Evolutionary conservation across 176 grass and related monocot genomes (phyloP).

Genomic region (Ananas comosus): DNA sequence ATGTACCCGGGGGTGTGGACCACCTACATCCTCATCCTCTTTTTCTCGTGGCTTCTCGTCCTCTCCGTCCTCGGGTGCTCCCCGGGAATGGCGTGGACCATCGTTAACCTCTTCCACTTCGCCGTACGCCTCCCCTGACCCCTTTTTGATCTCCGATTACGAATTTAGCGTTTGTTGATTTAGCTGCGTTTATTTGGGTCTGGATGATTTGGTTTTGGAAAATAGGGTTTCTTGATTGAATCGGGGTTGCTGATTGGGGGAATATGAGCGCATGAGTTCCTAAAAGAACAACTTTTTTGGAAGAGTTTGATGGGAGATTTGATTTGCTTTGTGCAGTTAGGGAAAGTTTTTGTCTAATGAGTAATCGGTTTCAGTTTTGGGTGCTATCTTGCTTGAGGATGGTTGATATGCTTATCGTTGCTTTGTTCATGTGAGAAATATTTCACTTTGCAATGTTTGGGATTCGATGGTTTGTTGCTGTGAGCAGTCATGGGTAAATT

Average conservation of each 20-base stretch:
- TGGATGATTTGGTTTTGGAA: background rate
- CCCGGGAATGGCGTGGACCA: conserved; percentile 24
- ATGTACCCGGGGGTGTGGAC: conserved; percentile 53
- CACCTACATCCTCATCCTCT: conserved; percentile 40
- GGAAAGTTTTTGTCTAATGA: background rate
- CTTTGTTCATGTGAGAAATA: too few species aligned
- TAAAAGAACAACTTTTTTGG: background rate
- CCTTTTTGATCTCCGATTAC: background rate
- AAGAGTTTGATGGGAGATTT: background rate
- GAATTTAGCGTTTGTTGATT: background rate
- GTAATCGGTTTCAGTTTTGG: too few species aligned
- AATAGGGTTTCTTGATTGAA: background rate
- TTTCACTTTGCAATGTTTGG: too few species aligned
- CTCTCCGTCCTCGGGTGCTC: conserved; percentile 26
- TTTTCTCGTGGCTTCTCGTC: conserved; percentile 27
- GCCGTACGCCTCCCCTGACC: conserved; percentile 3
- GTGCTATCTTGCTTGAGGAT: too few species aligned
- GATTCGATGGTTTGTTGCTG: too few species aligned
- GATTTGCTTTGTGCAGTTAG: background rate
- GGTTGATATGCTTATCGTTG: too few species aligned
- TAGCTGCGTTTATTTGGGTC: background rate
- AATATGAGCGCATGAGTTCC: background rate
- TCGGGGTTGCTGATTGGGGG: background rate
- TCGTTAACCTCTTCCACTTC: conserved; percentile 33
- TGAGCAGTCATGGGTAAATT: too few species aligned